A percentile compares a stretch with the other conserved stretches of the same genome.
These are phyloP conservation scores for Penicillium aurantiogriseum DNA, from an alignment of 2,329 filamentous ascomycete species.

Conservation along the genomic window DNA sequence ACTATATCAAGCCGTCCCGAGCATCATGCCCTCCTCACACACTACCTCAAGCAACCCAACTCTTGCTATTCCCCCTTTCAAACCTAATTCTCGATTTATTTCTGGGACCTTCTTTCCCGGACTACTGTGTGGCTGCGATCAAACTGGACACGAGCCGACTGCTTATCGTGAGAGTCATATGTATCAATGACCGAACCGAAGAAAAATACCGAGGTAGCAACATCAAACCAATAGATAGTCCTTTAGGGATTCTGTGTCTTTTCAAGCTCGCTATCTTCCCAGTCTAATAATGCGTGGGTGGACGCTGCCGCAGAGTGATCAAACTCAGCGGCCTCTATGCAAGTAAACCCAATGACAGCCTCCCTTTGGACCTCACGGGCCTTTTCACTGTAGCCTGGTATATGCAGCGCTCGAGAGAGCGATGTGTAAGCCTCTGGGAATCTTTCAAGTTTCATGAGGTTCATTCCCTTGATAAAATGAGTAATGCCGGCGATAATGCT, in stretches of 20 bases:
- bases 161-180: neutral
- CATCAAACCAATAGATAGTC: neutral
- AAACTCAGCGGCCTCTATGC: slow-evolving; percentile 1
- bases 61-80: neutral
- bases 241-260: neutral
- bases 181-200: neutral
- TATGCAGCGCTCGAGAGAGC: slow-evolving; percentile 13
- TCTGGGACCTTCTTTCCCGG: neutral
- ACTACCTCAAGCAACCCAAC: neutral
- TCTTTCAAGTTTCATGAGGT: slow-evolving; percentile 14
- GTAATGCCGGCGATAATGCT: slow-evolving; percentile 16
- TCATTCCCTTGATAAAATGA: slow-evolving; percentile 20
- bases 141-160: neutral
- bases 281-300: slow-evolving; percentile 6
- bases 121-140: neutral
- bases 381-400: slow-evolving; percentile 20
- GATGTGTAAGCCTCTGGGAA: slow-evolving; percentile 20
- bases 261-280: neutral
- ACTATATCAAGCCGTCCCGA: neutral
- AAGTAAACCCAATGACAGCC: slow-evolving; percentile 8
- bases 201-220: neutral
- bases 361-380: slow-evolving; percentile 15
- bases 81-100: neutral
- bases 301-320: slow-evolving; percentile 1
- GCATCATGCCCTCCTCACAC: too few relatives aligned